Conservation (phyloP, 208 protist genomes). For the Trypanosoma theileri region DNA sequence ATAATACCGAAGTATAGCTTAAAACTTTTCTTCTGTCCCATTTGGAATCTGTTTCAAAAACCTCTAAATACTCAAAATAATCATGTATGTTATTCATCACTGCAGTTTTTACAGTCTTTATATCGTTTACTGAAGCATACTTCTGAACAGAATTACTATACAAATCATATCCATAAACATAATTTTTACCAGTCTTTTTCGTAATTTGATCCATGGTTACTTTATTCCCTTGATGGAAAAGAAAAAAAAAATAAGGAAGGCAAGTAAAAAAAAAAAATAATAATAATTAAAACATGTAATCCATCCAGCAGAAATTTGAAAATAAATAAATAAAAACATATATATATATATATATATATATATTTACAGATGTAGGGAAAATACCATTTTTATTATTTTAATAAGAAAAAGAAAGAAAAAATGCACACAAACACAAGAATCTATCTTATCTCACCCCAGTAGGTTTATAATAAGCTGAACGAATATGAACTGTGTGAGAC, state of each 20-base stretch:
- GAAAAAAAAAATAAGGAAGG: slow-evolving; percentile 22
- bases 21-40: background rate
- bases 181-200: slow-evolving; percentile 14
- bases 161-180: slow-evolving; percentile 73
- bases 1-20: background rate
- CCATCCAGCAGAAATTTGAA: too few relatives aligned
- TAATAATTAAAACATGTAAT: too few relatives aligned
- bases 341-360: too few relatives aligned
- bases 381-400: background rate
- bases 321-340: too few relatives aligned
- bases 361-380: too few relatives aligned
- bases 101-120: slow-evolving; percentile 36
- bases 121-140: slow-evolving; percentile 48
- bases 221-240: slow-evolving; percentile 9
- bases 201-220: slow-evolving; percentile 12
- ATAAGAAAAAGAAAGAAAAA: slow-evolving; percentile 3
- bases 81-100: slow-evolving; percentile 28
- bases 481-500: slow-evolving; percentile 27
- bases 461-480: slow-evolving; percentile 4
- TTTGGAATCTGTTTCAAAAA: slow-evolving; percentile 1
- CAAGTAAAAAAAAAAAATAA: background rate
- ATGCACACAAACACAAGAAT: slow-evolving; percentile 2
- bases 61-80: slow-evolving; percentile 24
- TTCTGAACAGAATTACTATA: slow-evolving; percentile 57
- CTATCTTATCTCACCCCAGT: background rate